Evolutionary conservation across 352 stramenopile genomes (phyloP).

Genomic region (Phytophthora hibernalis): DNA sequence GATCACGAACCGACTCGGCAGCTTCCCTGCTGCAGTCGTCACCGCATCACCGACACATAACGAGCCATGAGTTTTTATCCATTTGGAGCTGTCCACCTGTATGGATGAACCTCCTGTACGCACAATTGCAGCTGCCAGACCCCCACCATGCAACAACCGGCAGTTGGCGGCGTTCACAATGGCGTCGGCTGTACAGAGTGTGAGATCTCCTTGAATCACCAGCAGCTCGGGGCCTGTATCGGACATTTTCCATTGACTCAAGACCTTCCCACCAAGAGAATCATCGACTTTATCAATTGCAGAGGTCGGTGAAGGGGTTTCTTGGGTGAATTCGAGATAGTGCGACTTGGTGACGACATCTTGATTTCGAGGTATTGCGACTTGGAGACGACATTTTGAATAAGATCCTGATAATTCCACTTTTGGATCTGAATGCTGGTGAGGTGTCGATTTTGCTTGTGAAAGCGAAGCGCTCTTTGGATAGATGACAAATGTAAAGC

Average conservation of each 20-base stretch:
- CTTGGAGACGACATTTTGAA: neutral
- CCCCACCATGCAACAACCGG: constrained; percentile 42
- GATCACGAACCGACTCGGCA: constrained; percentile 54
- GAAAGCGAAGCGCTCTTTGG: neutral
- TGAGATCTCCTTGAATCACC: constrained; percentile 53
- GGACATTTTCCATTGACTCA: constrained; percentile 22
- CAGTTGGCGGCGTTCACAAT: constrained; percentile 61
- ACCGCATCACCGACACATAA: constrained; percentile 45
- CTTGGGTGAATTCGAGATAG: neutral
- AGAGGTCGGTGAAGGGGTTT: neutral
- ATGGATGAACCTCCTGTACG: constrained; percentile 38
- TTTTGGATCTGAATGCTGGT: no score
- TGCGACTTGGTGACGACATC: neutral
- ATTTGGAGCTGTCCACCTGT: constrained; percentile 38
- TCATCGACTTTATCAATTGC: neutral
- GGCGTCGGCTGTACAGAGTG: constrained; percentile 38
- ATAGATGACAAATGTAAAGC: neutral
- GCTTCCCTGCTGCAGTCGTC: constrained; percentile 35
- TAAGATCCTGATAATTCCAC: no score
- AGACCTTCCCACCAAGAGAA: constrained; percentile 14
- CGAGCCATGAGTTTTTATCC: constrained; percentile 33
- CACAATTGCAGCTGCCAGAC: constrained; percentile 44
- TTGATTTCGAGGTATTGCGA: neutral
- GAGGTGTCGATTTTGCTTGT: no score
- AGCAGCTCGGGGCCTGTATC: constrained; percentile 25